Base-by-base conservation (phyloP, 2,329 filamentous ascomycete genomes). In the Phoma sp. region DNA sequence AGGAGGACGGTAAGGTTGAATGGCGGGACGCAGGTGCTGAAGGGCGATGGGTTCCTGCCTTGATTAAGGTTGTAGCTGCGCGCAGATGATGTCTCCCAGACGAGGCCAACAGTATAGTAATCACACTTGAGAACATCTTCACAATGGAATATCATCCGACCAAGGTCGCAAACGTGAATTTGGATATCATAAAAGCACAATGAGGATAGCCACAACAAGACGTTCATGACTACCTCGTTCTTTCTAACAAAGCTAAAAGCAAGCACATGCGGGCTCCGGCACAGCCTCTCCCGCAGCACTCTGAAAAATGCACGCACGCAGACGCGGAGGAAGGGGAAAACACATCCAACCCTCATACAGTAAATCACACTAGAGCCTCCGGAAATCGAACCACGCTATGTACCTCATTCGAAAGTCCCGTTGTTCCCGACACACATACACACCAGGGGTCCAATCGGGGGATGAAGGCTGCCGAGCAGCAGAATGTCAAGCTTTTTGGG, bases 141-240 rank as follows among this genome's bases (percentile, higher is more conserved):
- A 40, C 23, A 40, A 13, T 10, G 18, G 18, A 18, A 18, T 18
- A 18, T 18, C 18, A 18, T 18, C 18, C 18, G 18, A 18, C 18
- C 6, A 32, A 32, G 8, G 27, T 29, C 27, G n/a, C 10, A 23
- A 42, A 23, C 8, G 14, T 22, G 33, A 14, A 45, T 45, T 35
- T n/a, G 49, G 42, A 55, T 55, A 55, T 55, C 52, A 32, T 46
- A 49, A 54, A 48, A 14, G 43, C 37, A 54, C 37, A 41, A 13
- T 18, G 18, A 18, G 25, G 40, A 35, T 27, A 42, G 52, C 30
- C 37, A 46, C 32, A 42, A 14, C 27, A 33, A 37, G 24, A 13
- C 3, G 8, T 29, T 47, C 43, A 43, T 42, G 30, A 37, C 45
- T 44, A 53, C 40, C 41, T 45, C 24, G 32, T 48, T 49, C 41